Conservation (phyloP, 2,329 filamentous ascomycete genomes). For the Pseudocercospora ulei region DNA sequence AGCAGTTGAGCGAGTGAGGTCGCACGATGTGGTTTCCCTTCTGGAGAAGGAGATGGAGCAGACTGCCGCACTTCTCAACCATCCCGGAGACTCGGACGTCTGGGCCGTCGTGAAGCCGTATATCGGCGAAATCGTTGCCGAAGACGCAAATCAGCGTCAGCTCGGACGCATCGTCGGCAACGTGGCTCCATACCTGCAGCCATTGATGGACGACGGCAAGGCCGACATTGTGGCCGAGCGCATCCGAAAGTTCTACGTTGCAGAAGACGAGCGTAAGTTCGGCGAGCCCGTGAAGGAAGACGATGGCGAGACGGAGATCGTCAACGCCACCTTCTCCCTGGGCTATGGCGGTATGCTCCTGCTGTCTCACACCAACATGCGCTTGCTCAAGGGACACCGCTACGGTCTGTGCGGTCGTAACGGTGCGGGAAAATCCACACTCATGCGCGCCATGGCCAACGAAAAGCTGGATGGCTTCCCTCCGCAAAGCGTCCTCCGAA, state of each 20-base stretch:
- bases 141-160: slow-evolving; percentile 76
- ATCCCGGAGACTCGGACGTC: slow-evolving; percentile 51
- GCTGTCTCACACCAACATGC: slow-evolving; percentile 88
- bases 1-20: slow-evolving; percentile 54
- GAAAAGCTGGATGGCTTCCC: slow-evolving; percentile 97
- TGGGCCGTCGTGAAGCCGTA: slow-evolving; percentile 63
- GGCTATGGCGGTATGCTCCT: slow-evolving; percentile 97
- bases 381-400: slow-evolving; percentile 88
- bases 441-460: slow-evolving; percentile 92
- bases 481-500: slow-evolving; percentile 79
- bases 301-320: slow-evolving; percentile 87
- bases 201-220: slow-evolving; percentile 54
- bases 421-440: slow-evolving; percentile 95
- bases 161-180: slow-evolving; percentile 60
- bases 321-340: slow-evolving; percentile 94
- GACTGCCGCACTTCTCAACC: slow-evolving; percentile 52
- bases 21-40: slow-evolving; percentile 63
- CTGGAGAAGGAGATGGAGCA: slow-evolving; percentile 68
- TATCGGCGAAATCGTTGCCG: slow-evolving; percentile 72
- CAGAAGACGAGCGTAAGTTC: slow-evolving; percentile 78
- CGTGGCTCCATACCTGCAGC: slow-evolving; percentile 65
- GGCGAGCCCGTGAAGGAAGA: slow-evolving; percentile 78
- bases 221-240: slow-evolving; percentile 59
- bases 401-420: slow-evolving; percentile 97
- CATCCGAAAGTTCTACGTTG: slow-evolving; percentile 67